Percentiles rank a stretch among this genome's conserved stretches.
Evolutionary conservation across 768 basidiomycete species (phyloP).

Genomic region (Phaeotremella skinneri): DNA sequence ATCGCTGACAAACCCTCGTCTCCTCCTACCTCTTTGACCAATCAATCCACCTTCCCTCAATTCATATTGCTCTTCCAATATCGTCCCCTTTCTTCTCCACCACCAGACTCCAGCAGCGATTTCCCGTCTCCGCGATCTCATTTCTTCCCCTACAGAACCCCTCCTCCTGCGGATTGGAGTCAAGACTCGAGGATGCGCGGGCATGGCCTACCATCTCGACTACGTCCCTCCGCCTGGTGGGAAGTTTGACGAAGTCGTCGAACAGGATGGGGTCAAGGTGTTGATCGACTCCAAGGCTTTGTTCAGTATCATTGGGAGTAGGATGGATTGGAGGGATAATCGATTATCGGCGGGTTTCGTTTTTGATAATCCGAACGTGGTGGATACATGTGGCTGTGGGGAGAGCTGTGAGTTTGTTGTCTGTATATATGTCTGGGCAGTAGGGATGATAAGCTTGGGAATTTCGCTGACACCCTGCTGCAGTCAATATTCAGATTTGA

Average conservation of each 20-base stretch:
- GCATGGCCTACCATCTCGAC: constrained; percentile 82
- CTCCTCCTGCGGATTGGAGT: constrained; percentile 93
- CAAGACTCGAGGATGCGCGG: constrained; percentile 96
- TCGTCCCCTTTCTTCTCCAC: neutral
- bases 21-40: constrained; percentile 3
- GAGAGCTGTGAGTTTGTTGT: constrained; percentile 41
- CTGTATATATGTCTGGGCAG: neutral
- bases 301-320: constrained; percentile 96
- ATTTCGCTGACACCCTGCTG: neutral
- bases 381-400: constrained; percentile 46
- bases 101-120: constrained; percentile 76
- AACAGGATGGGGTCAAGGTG: constrained; percentile 90
- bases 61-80: neutral
- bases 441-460: neutral
- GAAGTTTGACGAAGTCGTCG: constrained; percentile 92
- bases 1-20: constrained; percentile 2
- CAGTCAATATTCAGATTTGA: constrained; percentile 1
- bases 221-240: constrained; percentile 71
- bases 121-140: constrained; percentile 65
- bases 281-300: constrained; percentile 94
- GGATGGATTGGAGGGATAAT: constrained; percentile 99
- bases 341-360: constrained; percentile 60
- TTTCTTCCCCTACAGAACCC: constrained; percentile 69
- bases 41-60: neutral
- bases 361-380: constrained; percentile 47